Evolutionary conservation across 768 basidiomycete species (phyloP), one percentile per base, ranked within the genome.

Genomic region (Tricholoma hemisulphureum): DNA sequence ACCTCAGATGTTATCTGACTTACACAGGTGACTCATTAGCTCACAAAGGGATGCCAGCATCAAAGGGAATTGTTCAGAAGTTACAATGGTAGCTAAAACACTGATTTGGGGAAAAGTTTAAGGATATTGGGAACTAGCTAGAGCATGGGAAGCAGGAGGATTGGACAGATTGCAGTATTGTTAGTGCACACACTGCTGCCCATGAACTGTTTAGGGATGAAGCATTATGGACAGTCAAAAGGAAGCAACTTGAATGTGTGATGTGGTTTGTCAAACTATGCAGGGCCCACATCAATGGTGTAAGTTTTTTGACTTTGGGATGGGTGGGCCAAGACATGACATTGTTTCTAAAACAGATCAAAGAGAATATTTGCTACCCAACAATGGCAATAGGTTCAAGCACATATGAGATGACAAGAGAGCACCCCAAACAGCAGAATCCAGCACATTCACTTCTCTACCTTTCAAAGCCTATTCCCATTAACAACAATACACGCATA

Each of bases 291-390:
- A 37, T 54, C 20, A 8, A 48, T n/a, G 45, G 39, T 16, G 37
- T 39, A 21, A 35, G 1, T 62, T 64, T 37, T 71, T 62, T 45
- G 51, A 76, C 4, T 51, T 77, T 39, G 74, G 75, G 1, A 43
- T 51, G 0, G 65, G 59, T 0, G 72, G 64, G 1, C 73, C 73
- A 51, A n/a, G 28, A 51, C 28, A 51, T 51, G 49, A 51, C 29
- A 31, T 5, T 31, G 29, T 31, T 31, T 31, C 29, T 31, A 10
- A 10, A 31, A 31, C 10, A 31, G 29, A 10, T 31, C 29, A 31
- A 31, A 6, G 29, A 31, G 29, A 10, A 31, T 31, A 31, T 31
- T 31, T 31, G 29, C 29, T 31, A 31, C 10, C 6, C 29, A 31
- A 31, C 29, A 31, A 31, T n/a, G n/a, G n/a, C 29, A 10, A 31